Conservation (phyloP, 2,329 filamentous ascomycete genomes). For the Amylocarpus encephaloides region DNA sequence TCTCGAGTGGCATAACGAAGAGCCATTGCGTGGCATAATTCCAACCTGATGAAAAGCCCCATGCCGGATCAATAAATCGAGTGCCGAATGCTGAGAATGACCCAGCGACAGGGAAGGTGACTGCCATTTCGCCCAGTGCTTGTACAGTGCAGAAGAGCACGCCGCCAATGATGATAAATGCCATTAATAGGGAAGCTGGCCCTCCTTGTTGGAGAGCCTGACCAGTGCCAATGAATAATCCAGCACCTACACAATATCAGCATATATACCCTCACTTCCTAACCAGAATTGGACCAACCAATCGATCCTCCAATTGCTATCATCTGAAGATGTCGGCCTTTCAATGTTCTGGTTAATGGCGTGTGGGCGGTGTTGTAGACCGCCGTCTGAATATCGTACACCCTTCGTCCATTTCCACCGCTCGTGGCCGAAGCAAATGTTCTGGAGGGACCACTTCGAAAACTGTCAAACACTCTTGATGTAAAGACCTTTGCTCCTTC, state of each 20-base stretch:
- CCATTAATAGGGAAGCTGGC: conserved; percentile 70
- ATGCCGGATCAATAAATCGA: conserved; percentile 88
- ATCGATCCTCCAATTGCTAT: conserved; percentile 94
- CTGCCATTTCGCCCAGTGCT: conserved; percentile 84
- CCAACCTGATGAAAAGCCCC: conserved; percentile 93
- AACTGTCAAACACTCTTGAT: conserved; percentile 24
- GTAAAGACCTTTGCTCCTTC: conserved; percentile 14
- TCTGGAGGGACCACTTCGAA: conserved; percentile 20
- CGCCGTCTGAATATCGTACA: conserved; percentile 59
- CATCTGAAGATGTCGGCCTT: conserved; percentile 88
- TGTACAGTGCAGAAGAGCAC: conserved; percentile 93
- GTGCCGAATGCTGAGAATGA: conserved; percentile 91
- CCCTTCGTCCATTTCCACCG: conserved; percentile 27
- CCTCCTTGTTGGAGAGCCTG: conserved; percentile 64
- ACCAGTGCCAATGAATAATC: conserved; percentile 81
- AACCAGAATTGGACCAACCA: conserved; percentile 39
- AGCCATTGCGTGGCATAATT: conserved; percentile 91
- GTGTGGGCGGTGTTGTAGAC: conserved; percentile 62
- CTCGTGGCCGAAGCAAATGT: conserved; percentile 17
- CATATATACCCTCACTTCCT: not conserved
- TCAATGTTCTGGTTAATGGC: conserved; percentile 68
- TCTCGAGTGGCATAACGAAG: conserved; percentile 73
- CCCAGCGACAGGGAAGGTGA: conserved; percentile 89
- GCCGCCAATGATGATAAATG: conserved; percentile 70
- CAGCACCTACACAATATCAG: conserved; percentile 51